Base-by-base conservation (phyloP, 768 basidiomycete genomes). In the Gymnopilus junonius region DNA sequence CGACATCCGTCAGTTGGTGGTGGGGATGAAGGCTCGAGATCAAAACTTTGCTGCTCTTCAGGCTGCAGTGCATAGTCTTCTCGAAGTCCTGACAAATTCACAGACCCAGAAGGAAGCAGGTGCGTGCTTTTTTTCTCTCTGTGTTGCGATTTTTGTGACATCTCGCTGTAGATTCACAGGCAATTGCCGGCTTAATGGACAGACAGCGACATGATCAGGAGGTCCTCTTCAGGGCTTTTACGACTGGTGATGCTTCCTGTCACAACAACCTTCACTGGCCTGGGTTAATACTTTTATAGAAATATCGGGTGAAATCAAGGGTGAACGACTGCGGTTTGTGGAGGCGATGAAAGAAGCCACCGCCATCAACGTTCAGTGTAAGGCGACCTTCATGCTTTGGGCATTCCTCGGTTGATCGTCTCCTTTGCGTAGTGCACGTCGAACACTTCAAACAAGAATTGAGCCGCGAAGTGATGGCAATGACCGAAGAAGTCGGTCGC, bases 321-420 rank as follows among this genome's bases (percentile, higher is more conserved):
- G 94, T 1, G 94, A 95, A 75, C 77, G 93, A 50, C 76, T 95
- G 58, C 82, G 92, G 6, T 95, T 96, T 68, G 92, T 95, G 5
- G 94, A 96, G 69, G 93, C 94, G n/a, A 96, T 95, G 94, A 92
- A 92, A 72, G 91, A 94, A 67, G 94, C 93, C 1, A 96, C 94
- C 0, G 86, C 87, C 1, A 92, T 96, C 68, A 95, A 95, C 65
- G 87, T 96, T 2, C 89, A 92, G 73, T 79, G 92, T 91, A 74
- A 71, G 78, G 62, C 15, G 31, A 53, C 14, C 42, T 50, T 35
- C 50, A 7, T 40, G 42, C 62, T 8, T 20, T 45, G 39, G 42
- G 27, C 21, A 21, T 12, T 23, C 7, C 4, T 14, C 15, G 23
- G 8, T 32, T 20, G 17, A 31, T 37, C 57, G 40, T 35, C 67